A percentile compares a stretch with the other conserved stretches of the same genome.
Conservation (phyloP, 108 stramenopile genomes). For the Skeletonema potamos region DNA sequence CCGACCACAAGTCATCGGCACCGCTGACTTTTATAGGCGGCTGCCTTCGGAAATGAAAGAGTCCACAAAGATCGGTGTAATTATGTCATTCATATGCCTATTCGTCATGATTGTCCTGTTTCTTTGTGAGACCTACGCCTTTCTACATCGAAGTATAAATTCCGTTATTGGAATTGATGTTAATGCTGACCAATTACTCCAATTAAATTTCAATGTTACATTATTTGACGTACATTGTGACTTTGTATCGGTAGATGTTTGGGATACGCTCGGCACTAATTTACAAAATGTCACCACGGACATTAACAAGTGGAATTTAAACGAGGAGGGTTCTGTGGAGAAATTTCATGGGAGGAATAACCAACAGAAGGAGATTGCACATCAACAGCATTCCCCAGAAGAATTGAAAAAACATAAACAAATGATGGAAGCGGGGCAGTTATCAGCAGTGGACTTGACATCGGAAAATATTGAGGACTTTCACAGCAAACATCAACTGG, state of each 20-base stretch:
- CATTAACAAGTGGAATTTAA: conserved; percentile 97
- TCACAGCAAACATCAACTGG: conserved; percentile 72
- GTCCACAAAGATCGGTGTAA: conserved; percentile 56
- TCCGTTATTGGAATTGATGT: conserved; percentile 89
- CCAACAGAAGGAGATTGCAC: conserved; percentile 80
- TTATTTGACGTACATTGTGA: conserved; percentile 91
- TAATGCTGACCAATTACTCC: conserved; percentile 84
- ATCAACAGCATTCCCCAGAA: conserved; percentile 76
- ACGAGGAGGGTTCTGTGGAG: conserved; percentile 73
- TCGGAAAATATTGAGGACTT: conserved; percentile 63
- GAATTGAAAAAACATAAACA: conserved; percentile 56
- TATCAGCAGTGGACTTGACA: conserved; percentile 65
- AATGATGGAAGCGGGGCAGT: conserved; percentile 80
- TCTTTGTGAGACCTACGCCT: conserved; percentile 90
- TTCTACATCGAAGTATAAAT: conserved; percentile 74
- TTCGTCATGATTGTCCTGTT: conserved; percentile 90
- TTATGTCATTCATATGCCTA: conserved; percentile 83
- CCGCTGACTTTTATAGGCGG: conserved; percentile 75
- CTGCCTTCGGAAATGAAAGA: conserved; percentile 75
- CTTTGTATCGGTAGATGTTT: conserved; percentile 88
- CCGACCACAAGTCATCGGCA: neutral
- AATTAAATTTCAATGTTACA: conserved; percentile 93
- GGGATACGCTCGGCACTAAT: conserved; percentile 93
- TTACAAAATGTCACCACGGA: conserved; percentile 96
- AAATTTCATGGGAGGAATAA: conserved; percentile 92